These are phyloP conservation scores for Coleophoma eucalyptorum DNA, from an alignment of 2,329 filamentous ascomycete genomes.

Conservation along the genomic window DNA sequence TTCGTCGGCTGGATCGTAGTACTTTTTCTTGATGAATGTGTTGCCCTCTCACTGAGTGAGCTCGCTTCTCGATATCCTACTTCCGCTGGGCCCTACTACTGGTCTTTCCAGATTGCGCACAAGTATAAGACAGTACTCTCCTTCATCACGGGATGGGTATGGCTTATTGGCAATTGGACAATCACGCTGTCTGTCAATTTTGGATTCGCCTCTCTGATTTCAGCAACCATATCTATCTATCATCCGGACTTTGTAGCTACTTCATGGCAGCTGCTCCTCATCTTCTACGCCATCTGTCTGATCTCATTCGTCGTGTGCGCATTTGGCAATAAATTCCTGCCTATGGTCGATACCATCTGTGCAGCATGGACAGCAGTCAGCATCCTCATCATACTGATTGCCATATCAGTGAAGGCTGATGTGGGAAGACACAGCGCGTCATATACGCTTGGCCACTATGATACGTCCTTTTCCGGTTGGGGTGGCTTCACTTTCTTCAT, in stretches of 20 bases:
- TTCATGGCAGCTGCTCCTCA: constrained; percentile 65
- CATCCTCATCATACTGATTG: constrained; percentile 54
- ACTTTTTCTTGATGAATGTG: constrained; percentile 55
- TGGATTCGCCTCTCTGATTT: constrained; percentile 54
- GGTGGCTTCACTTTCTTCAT: constrained; percentile 59
- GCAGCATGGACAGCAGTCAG: constrained; percentile 50
- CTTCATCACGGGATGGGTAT: constrained; percentile 74
- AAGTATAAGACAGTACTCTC: constrained; percentile 59
- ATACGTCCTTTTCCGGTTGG: constrained; percentile 52
- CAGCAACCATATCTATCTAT: constrained; percentile 48
- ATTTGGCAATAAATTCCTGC: constrained; percentile 64
- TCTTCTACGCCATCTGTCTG: constrained; percentile 67
- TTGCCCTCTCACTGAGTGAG: constrained; percentile 67
- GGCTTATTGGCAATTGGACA: constrained; percentile 75
- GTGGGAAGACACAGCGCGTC: constrained; percentile 46
- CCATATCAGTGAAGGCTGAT: constrained; percentile 49
- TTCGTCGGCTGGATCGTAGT: constrained; percentile 54
- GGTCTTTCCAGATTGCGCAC: constrained; percentile 69
- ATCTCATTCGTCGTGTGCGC: constrained; percentile 62
- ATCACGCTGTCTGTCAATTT: constrained; percentile 84
- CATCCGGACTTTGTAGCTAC: constrained; percentile 47
- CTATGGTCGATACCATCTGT: constrained; percentile 55
- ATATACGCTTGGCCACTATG: constrained; percentile 53
- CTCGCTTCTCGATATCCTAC: constrained; percentile 75
- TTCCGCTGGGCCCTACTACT: constrained; percentile 76